Evolutionary conservation across 2,329 filamentous ascomycete genomes (phyloP).

Genomic region (Beauveria sp.): DNA sequence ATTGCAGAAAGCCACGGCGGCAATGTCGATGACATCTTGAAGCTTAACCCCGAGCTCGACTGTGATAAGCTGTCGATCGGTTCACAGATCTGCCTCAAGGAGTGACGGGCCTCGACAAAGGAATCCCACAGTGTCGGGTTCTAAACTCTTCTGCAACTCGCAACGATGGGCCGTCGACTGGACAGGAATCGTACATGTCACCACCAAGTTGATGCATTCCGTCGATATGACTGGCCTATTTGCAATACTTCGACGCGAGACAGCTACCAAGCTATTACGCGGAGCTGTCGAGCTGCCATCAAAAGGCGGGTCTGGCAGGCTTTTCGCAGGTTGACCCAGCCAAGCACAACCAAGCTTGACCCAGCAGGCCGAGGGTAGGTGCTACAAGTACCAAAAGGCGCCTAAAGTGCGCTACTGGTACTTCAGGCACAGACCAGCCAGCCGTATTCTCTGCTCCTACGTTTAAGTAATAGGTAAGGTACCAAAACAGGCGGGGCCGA

Average conservation of each 20-base stretch:
- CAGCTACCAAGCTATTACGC: no score
- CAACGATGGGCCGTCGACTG: not conserved
- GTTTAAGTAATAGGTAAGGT: not conserved
- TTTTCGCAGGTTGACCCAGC: no score
- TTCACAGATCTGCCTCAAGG: slow-evolving; percentile 38
- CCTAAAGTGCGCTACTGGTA: not conserved
- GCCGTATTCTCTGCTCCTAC: not conserved
- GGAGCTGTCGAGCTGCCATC: no score
- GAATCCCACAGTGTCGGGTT: not conserved
- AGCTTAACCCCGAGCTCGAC: slow-evolving; percentile 36
- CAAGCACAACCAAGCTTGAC: no score
- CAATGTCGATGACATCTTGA: slow-evolving; percentile 37
- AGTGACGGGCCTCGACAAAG: not conserved
- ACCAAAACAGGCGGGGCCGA: slow-evolving; percentile 11
- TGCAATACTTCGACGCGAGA: no score
- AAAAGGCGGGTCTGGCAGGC: no score
- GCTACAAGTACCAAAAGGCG: not conserved
- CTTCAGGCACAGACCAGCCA: slow-evolving; percentile 1
- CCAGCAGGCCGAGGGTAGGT: no score
- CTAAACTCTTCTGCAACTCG: not conserved
- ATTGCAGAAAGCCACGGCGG: slow-evolving; percentile 37
- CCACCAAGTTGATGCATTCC: no score
- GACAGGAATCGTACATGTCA: no score
- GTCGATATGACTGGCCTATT: no score
- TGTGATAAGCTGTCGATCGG: slow-evolving; percentile 39